A percentile compares a stretch with the other conserved stretches of the same genome.
These are phyloP conservation scores for Eremochloa ophiuroides DNA, from an alignment of 176 grass and related monocot genomes.

Conservation along the genomic window DNA sequence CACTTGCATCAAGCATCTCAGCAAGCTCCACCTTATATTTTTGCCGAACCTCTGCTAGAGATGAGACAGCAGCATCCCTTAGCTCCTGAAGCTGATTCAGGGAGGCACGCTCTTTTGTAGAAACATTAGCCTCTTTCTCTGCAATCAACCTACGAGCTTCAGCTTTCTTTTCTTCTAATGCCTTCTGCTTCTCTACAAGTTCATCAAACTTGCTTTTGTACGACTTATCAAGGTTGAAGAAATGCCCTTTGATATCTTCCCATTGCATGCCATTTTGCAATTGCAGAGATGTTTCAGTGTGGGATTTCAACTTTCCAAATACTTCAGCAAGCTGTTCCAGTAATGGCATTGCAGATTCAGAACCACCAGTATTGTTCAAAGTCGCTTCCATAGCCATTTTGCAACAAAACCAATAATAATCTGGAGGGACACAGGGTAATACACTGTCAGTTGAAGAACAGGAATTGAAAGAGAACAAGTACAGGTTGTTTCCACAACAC, in stretches of 20 bases:
- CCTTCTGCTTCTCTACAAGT: slow-evolving; percentile 59
- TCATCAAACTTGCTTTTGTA: slow-evolving; percentile 72
- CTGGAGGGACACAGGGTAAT: slow-evolving; percentile 16
- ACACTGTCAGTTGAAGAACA: neutral
- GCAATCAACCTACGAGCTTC: slow-evolving; percentile 50
- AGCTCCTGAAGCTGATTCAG: slow-evolving; percentile 71
- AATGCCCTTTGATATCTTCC: slow-evolving; percentile 67
- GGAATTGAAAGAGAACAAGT: neutral
- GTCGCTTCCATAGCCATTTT: slow-evolving; percentile 47
- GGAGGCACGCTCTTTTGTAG: slow-evolving; percentile 57
- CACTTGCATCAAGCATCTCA: slow-evolving; percentile 61
- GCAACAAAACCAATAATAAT: slow-evolving; percentile 7
- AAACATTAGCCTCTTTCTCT: slow-evolving; percentile 63
- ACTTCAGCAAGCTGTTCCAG: slow-evolving; percentile 67
- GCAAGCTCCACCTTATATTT: slow-evolving; percentile 77
- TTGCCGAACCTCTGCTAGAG: slow-evolving; percentile 58
- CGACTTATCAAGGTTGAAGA: slow-evolving; percentile 58
- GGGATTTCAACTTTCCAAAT: slow-evolving; percentile 67
- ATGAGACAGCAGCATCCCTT: slow-evolving; percentile 64
- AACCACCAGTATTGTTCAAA: slow-evolving; percentile 20
- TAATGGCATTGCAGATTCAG: slow-evolving; percentile 38
- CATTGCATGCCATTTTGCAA: slow-evolving; percentile 53
- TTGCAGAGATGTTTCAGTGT: slow-evolving; percentile 51
- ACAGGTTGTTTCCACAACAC: neutral
- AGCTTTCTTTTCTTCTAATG: slow-evolving; percentile 54